Evolutionary conservation across 2,329 filamentous ascomycete species (phyloP), one percentile per base, ranked within the genome.

Genomic region (Colletotrichum tabaci): DNA sequence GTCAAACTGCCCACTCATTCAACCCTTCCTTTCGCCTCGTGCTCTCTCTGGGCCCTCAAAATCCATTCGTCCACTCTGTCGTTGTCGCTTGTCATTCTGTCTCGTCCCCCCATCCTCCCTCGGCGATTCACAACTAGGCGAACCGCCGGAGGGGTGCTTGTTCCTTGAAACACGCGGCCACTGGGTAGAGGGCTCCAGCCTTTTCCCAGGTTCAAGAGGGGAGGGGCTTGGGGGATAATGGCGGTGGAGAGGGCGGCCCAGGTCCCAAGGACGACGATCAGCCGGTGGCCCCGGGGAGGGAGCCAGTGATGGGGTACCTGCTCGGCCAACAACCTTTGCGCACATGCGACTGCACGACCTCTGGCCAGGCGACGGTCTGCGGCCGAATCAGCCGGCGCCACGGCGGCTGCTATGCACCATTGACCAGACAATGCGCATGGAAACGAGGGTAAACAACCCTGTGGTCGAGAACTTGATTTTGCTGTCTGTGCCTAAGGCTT

Each of bases 191-290:
- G 58, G 66, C 65, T 53, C 60, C 47, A 58, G 38, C 52, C 53
- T 67, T 40, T 44, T 49, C 44, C n/a, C 13, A 49, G 18, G 38
- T 30, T 49, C 56, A 49, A 60, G 52, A 44, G 56, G 35, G 21
- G 18, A 8, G 21, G 47, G 47, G 7, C 4, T 15, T 15, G 38
- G 61, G 53, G 21, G 38, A 50, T 49, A 35, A 21, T 42, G 30
- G 8, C 9, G 35, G 8, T 38, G 35, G 35, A 38, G 35, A 38
- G 35, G 8, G 53, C 15, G 8, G 53, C 15, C 50, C 44, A 63
- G 68, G 58, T 58, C 64, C 69, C 58, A 60, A 55, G 69, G 53
- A 69, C 60, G 69, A 64, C 57, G 65, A 72, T 72, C 69, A 72
- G 40, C 58, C 60, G 69, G 46, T 68, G 53, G 58, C 53, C 35